Evolutionary conservation across 2,329 filamentous ascomycete species (phyloP), one percentile per base, ranked within the genome.

Genomic region (Westerdykella aurantiaca): DNA sequence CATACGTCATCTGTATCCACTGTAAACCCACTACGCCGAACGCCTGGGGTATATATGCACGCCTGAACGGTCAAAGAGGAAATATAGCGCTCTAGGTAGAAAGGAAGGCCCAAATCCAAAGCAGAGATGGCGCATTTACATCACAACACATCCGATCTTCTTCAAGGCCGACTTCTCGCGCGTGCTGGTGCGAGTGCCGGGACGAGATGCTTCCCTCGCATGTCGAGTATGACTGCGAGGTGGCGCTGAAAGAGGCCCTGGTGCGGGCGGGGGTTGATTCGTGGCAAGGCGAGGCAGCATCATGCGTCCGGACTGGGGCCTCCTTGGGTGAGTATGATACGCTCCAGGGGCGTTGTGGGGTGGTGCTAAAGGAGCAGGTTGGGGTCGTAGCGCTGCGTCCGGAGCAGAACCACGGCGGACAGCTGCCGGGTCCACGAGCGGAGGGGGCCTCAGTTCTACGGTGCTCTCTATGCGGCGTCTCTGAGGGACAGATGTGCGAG

Each of bases 381-480:
- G 25, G 4, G 25, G 25, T 10, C 25, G 4, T 7, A 29, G 7
- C 11, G 25, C 25, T 29, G 25, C 25, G 25, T 51, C 51, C 1
- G 60, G 59, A 3, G 53, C 59, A 7, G 57, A 63, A n/a, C 54
- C 61, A 18, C 57, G 47, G 10, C 59, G 58, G 2, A 48, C 48
- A 2, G 41, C 39, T 2, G 43, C 39, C 1, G 49, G 43, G 29
- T 52, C 45, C 23, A 55, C 22, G 5, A 54, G 12, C 0, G 61
- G 57, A 3, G 59, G 53, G 4, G 55, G 50, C 7, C 56, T 53
- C 0, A 59, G 44, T 12, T 63, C 53, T 9, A 53, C 37, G 1
- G 53, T 51, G 42, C 48, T 57, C 38, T 53, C 55, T 29, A 54
- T 46, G 3, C 43, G 41, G n/a, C 53, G 47, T 14, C 50, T 49